These are phyloP conservation scores for Amanita phalloides DNA, from an alignment of 768 basidiomycete species.

Conservation along the genomic window DNA sequence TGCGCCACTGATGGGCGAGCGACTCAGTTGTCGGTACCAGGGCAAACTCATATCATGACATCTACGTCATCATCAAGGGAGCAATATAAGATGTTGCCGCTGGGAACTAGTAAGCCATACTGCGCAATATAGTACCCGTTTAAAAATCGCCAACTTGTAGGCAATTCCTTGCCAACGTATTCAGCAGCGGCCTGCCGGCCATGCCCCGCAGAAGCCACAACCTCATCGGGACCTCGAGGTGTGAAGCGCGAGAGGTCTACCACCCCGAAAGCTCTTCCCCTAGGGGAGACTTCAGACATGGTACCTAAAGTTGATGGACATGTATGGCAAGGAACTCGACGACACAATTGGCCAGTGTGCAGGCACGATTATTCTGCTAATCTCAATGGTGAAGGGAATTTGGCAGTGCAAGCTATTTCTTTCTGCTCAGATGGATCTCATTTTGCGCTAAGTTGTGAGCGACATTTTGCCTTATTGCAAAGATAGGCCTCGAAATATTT, in stretches of 20 bases:
- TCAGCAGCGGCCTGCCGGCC: not conserved
- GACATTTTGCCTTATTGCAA: not conserved
- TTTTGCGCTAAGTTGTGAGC: slow-evolving; percentile 51
- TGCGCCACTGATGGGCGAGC: not conserved
- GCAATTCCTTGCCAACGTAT: not conserved
- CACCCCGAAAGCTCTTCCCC: slow-evolving; percentile 3
- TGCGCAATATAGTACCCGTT: not conserved
- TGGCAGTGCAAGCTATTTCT: slow-evolving; percentile 34
- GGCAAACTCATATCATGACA: not conserved
- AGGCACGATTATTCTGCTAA: slow-evolving; percentile 22
- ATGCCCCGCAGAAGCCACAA: not conserved
- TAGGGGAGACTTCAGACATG: not conserved
- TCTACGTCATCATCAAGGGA: not conserved
- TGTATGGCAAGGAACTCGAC: not conserved
- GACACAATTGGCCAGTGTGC: slow-evolving; percentile 37
- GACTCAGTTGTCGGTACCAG: not conserved
- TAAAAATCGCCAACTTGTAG: not conserved
- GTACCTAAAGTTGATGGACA: not conserved
- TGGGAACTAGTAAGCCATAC: not conserved
- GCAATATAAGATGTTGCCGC: not conserved
- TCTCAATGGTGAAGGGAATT: slow-evolving; percentile 35
- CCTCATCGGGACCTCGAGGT: slow-evolving; percentile 8
- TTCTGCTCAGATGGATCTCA: slow-evolving; percentile 43
- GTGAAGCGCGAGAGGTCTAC: slow-evolving; percentile 14
- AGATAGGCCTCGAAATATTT: not conserved